Evolutionary conservation across 2,329 filamentous ascomycete species (phyloP).

Genomic region (Phyllosticta citrichinensis): DNA sequence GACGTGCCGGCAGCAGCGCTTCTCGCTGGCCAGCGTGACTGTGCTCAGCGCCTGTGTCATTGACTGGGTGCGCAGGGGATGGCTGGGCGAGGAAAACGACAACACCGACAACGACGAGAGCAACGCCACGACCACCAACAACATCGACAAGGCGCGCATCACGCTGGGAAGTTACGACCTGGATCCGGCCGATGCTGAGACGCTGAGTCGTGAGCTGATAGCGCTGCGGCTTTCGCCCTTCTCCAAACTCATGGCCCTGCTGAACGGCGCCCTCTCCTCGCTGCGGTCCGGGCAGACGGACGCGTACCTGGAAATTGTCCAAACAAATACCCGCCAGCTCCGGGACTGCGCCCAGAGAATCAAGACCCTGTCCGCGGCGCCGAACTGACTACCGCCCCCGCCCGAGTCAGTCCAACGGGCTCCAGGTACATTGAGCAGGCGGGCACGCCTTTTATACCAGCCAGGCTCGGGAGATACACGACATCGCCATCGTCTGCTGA

Average conservation of each 20-base stretch:
- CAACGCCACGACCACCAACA: no score
- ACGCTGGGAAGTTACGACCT: background rate
- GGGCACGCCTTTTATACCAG: background rate
- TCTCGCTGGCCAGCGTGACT: background rate
- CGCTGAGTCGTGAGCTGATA: background rate
- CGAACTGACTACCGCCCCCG: background rate
- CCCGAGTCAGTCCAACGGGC: background rate
- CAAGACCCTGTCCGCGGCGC: background rate
- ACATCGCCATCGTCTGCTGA: background rate
- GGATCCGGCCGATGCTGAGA: background rate
- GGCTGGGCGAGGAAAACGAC: background rate
- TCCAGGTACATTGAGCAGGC: background rate
- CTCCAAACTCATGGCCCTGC: background rate
- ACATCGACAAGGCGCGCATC: background rate
- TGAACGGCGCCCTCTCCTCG: background rate
- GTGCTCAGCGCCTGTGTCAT: background rate
- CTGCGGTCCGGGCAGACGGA: background rate
- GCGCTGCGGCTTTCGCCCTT: background rate
- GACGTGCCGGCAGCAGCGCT: background rate
- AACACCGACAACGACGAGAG: background rate
- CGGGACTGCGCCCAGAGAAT: background rate
- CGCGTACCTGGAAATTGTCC: background rate
- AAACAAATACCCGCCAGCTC: background rate
- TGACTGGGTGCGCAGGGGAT: background rate
- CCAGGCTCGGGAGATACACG: background rate